These are phyloP conservation scores for Ilex asprella DNA, from an alignment of 257 asterid genomes.

Conservation along the genomic window DNA sequence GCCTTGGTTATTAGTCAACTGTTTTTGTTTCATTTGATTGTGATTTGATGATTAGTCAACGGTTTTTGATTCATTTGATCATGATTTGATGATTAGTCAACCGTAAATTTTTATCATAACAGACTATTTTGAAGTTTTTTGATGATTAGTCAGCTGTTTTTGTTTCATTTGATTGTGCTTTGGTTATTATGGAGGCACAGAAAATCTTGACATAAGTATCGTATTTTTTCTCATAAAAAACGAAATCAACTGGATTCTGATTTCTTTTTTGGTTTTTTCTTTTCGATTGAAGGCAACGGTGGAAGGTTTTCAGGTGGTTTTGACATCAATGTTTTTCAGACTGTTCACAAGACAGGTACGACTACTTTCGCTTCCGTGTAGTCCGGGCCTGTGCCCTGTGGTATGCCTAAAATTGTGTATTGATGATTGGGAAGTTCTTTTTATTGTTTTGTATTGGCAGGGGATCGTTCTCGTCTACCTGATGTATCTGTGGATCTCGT, in stretches of 20 bases:
- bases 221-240: too few species aligned
- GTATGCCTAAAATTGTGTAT: constrained; percentile 5
- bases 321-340: constrained; percentile 82
- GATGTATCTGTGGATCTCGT: constrained; percentile 52
- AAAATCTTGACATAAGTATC: too few species aligned
- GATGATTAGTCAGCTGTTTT: too few species aligned
- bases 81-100: too few species aligned
- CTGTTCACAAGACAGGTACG: constrained; percentile 33
- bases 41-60: too few species aligned
- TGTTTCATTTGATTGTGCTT: not conserved
- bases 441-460: constrained; percentile 39
- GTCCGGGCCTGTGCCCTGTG: not conserved
- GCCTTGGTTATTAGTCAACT: not conserved
- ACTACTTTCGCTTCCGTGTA: not conserved
- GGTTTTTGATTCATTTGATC: not conserved
- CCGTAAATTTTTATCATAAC: not conserved
- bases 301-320: constrained; percentile 93
- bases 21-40: not conserved
- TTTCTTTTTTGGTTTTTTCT: not conserved
- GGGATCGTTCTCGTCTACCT: constrained; percentile 64
- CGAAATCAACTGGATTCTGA: not conserved
- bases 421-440: constrained; percentile 8
- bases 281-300: constrained; percentile 45
- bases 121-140: too few species aligned
- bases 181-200: too few species aligned